Evolutionary conservation across 1,284 basidiomycete species (phyloP), one percentile per base, ranked within the genome.

Genomic region (Fomes fomentarius): DNA sequence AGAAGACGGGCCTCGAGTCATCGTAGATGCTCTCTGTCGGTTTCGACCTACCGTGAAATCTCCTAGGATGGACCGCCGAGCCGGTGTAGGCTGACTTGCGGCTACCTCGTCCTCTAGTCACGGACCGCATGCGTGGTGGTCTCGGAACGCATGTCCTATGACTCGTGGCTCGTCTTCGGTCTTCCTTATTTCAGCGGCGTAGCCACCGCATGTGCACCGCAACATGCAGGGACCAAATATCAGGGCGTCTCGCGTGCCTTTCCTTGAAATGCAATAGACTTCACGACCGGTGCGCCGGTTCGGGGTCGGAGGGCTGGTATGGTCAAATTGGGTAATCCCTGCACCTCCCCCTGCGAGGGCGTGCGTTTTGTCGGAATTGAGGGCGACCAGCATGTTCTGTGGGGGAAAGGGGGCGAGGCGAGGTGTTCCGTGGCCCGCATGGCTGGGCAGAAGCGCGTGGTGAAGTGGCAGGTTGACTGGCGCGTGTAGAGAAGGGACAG

Each of bases 11-110:
- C 47, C 45, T 61, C 52, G 57, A 57, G 54, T 44, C 44, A 41
- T 26, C 34, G 41, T 45, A 42, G 47, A 52, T 51, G 42, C 57
- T 31, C 24, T 22, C 35, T 50, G 39, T 44, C 39, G 38, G 25
- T 22, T 30, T 38, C 43, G 47, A 25, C 34, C 30, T 34, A 44
- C 55, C 55, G 55, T 31, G 14, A 45, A 50, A 54, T 54, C 55
- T 60, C 55, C 52, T 52, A 45, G 53, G 47, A 53, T 39, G 59
- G 48, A 41, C 59, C 53, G 59, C 45, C 26, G 38, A 21, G 42
- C 53, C 52, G 50, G 47, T 47, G 31, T 34, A 28, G 39, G 40
- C 47, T 37, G 50, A 47, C 56, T 55, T n/a, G 54, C 28, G 35
- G 43, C 54, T 39, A 22, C n/a, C n/a, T 50, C 43, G 45, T 45